A percentile compares a stretch with the other conserved stretches of the same genome.
These are phyloP conservation scores for Salvia miltiorrhiza DNA, from an alignment of 257 asterid species.

Conservation along the genomic window DNA sequence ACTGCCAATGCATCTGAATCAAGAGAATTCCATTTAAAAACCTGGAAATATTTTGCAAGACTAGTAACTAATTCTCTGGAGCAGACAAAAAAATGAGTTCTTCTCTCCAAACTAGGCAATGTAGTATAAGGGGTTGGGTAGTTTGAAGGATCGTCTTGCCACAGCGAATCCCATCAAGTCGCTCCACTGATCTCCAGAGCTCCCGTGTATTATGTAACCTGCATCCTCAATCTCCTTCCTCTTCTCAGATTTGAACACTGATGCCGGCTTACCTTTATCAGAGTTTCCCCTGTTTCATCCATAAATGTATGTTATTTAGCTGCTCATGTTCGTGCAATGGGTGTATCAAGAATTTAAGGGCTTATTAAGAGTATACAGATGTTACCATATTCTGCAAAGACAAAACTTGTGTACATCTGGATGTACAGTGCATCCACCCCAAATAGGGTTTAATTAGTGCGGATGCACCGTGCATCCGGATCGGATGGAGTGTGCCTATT, in stretches of 20 bases:
- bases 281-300: conserved; percentile 50
- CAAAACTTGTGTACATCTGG: no score
- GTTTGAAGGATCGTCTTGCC: conserved; percentile 72
- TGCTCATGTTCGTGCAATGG: no score
- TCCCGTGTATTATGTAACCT: conserved; percentile 73
- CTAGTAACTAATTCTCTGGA: not conserved
- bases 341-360: not conserved
- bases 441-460: no score
- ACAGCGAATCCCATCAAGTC: conserved; percentile 69
- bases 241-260: conserved; percentile 69
- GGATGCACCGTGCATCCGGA: no score
- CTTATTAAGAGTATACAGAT: not conserved
- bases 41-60: not conserved
- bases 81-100: not conserved
- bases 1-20: conserved; percentile 1
- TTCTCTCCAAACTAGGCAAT: conserved; percentile 34
- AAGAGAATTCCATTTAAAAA: not conserved
- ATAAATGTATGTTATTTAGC: not conserved
- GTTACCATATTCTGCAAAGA: not conserved
- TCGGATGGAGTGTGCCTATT: not conserved
- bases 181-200: conserved; percentile 95
- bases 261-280: conserved; percentile 60
- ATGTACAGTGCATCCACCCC: no score
- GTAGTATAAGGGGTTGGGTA: conserved; percentile 78
- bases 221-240: conserved; percentile 72